These are phyloP conservation scores for Ogataea paraovalis DNA, from an alignment of 805 yeast genomes.

Conservation along the genomic window DNA sequence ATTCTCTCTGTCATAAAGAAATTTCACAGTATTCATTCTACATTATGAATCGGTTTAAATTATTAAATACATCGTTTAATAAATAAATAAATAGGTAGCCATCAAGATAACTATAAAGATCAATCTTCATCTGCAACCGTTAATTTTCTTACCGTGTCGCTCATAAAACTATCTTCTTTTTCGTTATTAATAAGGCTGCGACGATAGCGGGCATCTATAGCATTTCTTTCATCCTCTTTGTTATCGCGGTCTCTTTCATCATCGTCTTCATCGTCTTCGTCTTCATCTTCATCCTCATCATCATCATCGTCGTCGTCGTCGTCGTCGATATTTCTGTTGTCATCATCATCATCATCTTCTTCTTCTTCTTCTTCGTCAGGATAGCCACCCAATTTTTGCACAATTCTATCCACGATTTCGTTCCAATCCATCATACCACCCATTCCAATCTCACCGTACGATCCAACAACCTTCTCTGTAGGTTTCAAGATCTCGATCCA, in stretches of 20 bases:
- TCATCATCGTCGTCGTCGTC: constrained; percentile 27
- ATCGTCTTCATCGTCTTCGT: constrained; percentile 24
- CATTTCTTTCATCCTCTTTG: constrained; percentile 26
- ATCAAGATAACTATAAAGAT: neutral
- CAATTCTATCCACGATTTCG: constrained; percentile 53
- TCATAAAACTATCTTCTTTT: neutral
- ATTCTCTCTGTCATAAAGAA: too few relatives aligned
- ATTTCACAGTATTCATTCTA: neutral
- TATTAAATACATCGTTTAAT: neutral
- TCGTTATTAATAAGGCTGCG: neutral
- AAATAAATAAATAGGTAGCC: neutral
- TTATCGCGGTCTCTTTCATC: constrained; percentile 28
- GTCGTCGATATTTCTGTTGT: constrained; percentile 18
- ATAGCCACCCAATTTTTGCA: constrained; percentile 48
- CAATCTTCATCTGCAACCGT: neutral
- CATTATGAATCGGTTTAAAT: neutral
- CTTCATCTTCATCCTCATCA: constrained; percentile 27
- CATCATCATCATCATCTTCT: constrained; percentile 39
- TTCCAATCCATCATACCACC: constrained; percentile 70
- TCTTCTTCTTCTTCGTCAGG: constrained; percentile 52
- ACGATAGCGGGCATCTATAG: neutral
- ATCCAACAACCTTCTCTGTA: constrained; percentile 53
- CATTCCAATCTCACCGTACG: constrained; percentile 58
- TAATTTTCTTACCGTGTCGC: neutral
- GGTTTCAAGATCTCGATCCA: constrained; percentile 60